A percentile compares a stretch with the other conserved stretches of the same genome.
Conservation (phyloP, 2,329 filamentous ascomycete species). For the Colletotrichum karsti region DNA sequence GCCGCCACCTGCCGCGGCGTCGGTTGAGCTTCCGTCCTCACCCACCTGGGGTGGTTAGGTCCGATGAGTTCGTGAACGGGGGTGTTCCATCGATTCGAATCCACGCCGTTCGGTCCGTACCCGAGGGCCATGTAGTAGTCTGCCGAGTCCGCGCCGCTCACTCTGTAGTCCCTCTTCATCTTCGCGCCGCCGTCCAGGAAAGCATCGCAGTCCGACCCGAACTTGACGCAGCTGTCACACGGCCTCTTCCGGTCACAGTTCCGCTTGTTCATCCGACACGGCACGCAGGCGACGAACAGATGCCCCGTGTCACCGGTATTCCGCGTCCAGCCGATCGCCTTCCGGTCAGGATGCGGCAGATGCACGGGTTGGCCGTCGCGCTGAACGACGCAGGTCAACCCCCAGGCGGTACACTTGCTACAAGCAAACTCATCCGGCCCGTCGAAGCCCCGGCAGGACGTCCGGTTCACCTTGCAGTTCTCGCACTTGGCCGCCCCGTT, state of each 20-base stretch:
- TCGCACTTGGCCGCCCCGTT: not conserved
- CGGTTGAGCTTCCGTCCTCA: conserved; percentile 25
- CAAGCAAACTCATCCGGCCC: conserved; percentile 16
- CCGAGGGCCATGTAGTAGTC: conserved; percentile 45
- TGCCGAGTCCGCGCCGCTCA: conserved; percentile 32
- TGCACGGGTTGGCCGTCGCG: not conserved
- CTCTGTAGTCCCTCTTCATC: not conserved
- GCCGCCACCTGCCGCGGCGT: not conserved
- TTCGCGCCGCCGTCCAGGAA: not conserved
- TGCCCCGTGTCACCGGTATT: not conserved
- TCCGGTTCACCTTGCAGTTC: conserved; percentile 9
- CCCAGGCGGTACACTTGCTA: conserved; percentile 20
- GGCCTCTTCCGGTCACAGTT: conserved; percentile 46
- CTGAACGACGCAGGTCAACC: conserved; percentile 18
- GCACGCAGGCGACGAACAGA: conserved; percentile 7
- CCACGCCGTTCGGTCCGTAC: conserved; percentile 38
- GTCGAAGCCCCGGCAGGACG: conserved; percentile 9
- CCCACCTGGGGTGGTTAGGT: conserved; percentile 11
- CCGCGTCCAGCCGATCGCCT: conserved; percentile 17
- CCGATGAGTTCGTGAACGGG: conserved; percentile 7
- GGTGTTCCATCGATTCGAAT: conserved; percentile 28
- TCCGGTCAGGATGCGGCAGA: conserved; percentile 7
- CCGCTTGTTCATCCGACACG: not conserved
- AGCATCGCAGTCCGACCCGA: conserved; percentile 27
- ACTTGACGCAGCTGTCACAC: conserved; percentile 42